Evolutionary conservation across 306 rosid genomes (phyloP), one percentile per base, ranked within the genome.

Genomic region (Vachellia pachyceras): DNA sequence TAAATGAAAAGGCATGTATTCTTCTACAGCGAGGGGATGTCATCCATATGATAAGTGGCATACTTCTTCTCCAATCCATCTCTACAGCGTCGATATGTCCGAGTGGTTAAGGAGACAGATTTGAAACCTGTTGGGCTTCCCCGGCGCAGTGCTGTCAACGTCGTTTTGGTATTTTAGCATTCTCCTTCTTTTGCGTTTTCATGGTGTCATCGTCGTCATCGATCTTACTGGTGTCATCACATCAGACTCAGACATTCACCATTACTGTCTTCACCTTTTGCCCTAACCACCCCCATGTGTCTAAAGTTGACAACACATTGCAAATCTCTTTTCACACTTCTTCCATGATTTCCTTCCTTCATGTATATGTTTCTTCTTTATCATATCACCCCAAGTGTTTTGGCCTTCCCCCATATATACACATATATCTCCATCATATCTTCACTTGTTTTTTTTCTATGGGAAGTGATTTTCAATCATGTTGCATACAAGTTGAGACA

Each of bases 41-140:
- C 33, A 29, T n/a, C 33, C 1, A 29, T 2, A 29, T 29, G 33
- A 29, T 29, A 29, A 29, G 1, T 29, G 33, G 33, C 2, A 29
- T 29, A n/a, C n/a, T n/a, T n/a, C n/a, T 29, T 29, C 33, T 29
- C 33, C 1, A 29, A 2, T 29, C 33, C 1, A 29, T 2, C 33
- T 29, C 2, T 2, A 0, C 1, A 29, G 33, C 33, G 71, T 66
- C 71, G 46, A 66, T 66, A 66, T 66, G 71, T 66, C 71, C 71
- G 46, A 66, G 71, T 66, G 71, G 71, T 66, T 37, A 66, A 66
- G 71, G 71, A 37, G 71, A 66, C 71, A 66, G 71, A 66, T 46
- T 66, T 37, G 71, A 66, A 66, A 66, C 37, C 71, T 66, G 71
- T 66, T 66, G 71, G 71, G 71, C 46, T 66, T 36, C 46, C 14